Base-by-base conservation (phyloP, 305 asterid species). In the Fraxinus greggii region DNA sequence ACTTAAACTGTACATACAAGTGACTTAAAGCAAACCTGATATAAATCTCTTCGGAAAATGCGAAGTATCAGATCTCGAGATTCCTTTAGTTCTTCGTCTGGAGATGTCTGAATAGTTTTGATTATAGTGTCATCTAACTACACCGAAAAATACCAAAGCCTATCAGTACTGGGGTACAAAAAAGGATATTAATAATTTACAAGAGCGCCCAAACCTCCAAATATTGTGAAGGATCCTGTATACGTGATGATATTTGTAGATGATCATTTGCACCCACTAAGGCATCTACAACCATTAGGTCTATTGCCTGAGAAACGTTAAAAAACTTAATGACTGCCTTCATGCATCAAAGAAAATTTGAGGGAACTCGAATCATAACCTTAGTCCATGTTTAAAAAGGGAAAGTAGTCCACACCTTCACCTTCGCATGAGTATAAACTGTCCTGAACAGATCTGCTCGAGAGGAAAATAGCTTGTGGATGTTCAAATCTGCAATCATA, bases 371-470 rank as follows among this genome's bases (percentile, higher is more conserved):
- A n/a, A 54, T n/a, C n/a, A 54, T 54, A n/a, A 54, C 24, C 24
- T 5, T 5, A 21, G 65, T 54, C 65, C 26, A n/a, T 54, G 24
- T 54, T 54, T 54, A 54, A 54, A 54, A 54, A 21, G 23, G 65
- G 65, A n/a, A 54, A 54, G 65, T 54, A 54, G 65, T 54, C 65
- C 65, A 54, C 65, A 54, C 65, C 65, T 54, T 56, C 75, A 33
- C 98, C 94, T 94, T 94, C 81, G 98, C 95, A 89, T 95, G 98
- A 80, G 96, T 88, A 89, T 95, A 95, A 56, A 90, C 95, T 72
- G 99, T 95, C 86, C 97, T 87, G 83, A 89, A 86, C 86, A 95
- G 90, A 88, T 95, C 99, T 88, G 98, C 98, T 81, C 97, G 93
- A 45, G 97, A 85, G 70, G 95, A 89, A 85, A 95, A 95, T 90